Evolutionary conservation across 176 grass and related monocot genomes (phyloP), one percentile per base, ranked within the genome.

Genomic region (Musa acuminata): DNA sequence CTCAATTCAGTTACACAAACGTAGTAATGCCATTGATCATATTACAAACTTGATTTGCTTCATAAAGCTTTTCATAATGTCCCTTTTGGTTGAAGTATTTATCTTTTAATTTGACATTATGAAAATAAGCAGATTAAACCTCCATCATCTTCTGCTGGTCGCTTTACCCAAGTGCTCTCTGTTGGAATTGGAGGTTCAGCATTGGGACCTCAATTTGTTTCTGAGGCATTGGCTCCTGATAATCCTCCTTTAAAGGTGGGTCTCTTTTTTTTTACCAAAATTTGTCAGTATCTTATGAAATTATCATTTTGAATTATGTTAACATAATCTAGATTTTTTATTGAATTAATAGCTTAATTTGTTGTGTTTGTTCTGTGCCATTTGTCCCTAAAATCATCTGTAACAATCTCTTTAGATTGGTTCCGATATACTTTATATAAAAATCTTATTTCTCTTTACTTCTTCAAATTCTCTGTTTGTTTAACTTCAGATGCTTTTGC

Each of bases 171-270:
- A 67, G 84, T 99, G 62, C 96, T 99, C 62, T 99, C 91, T 49
- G 82, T 99, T 66, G 96, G 96, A 75, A 95, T 99, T 35, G 96
- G 96, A 79, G 96, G 96, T 43, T 99, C 96, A 62, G 71, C 96
- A 71, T 83, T 99, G 77, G 96, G 96, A 8, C 96, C 96, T 81
- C 86, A 99, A 70, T 99, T 99, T 89, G 96, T 99, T 74, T 75
- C 96, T 0, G 96, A 95, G 81, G 96, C 96, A 77, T 87, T 99
- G 76, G 96, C 96, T 68, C 96, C 96, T 67, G 96, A 95, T 75
- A 95, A 91, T 72, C 91, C 96, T 74, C 96, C 91, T 64, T 24
- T 99, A 60, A 99, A 99, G 87, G 96, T 95, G 67, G 22, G n/a
- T n/a, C 23, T 74, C 64, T 63, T 69, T 17, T 80, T 64, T 63